A percentile compares a stretch with the other conserved stretches of the same genome.
These are phyloP conservation scores for Amphichorda felina DNA, from an alignment of 2,329 filamentous ascomycete species.

Conservation along the genomic window DNA sequence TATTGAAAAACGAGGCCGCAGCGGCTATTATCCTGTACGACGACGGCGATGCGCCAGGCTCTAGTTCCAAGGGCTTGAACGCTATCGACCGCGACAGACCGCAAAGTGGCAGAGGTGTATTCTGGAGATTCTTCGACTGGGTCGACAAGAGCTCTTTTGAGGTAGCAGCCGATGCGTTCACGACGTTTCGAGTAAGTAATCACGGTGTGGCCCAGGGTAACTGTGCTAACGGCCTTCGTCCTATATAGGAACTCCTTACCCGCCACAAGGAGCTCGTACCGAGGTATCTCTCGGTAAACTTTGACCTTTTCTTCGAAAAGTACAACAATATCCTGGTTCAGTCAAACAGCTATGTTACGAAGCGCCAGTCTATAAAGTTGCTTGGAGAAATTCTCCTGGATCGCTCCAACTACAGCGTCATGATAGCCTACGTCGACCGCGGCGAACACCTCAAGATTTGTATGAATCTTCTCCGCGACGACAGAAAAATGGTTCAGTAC, in stretches of 20 bases:
- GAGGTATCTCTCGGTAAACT: conserved; percentile 79
- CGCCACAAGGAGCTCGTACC: conserved; percentile 88
- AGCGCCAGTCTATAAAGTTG: conserved; percentile 94
- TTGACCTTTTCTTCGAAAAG: conserved; percentile 81
- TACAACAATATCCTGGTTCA: conserved; percentile 85
- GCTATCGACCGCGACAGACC: conserved; percentile 65
- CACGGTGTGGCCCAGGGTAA: background rate
- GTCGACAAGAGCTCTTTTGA: conserved; percentile 95
- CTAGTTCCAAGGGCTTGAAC: conserved; percentile 62
- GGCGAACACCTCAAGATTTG: conserved; percentile 95
- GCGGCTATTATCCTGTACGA: conserved; percentile 89
- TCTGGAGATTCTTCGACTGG: conserved; percentile 97
- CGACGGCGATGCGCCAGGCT: conserved; percentile 61
- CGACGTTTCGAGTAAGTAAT: conserved; percentile 72
- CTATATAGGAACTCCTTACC: conserved; percentile 70
- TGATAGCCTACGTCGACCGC: conserved; percentile 93
- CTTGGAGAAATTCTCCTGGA: conserved; percentile 91
- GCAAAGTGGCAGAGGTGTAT: conserved; percentile 73
- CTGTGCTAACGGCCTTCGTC: conserved; percentile 5
- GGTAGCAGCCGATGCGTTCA: conserved; percentile 94
- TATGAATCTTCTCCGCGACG: conserved; percentile 93
- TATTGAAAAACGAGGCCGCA: conserved; percentile 80
- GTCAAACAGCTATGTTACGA: conserved; percentile 93
- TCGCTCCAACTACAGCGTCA: conserved; percentile 92
- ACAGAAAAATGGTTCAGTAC: conserved; percentile 98